Percentiles rank a stretch among this genome's conserved stretches.
phyloP scores from a whole-genome alignment of 139 green algal species.

The Coccomyxa sp. region DNA sequence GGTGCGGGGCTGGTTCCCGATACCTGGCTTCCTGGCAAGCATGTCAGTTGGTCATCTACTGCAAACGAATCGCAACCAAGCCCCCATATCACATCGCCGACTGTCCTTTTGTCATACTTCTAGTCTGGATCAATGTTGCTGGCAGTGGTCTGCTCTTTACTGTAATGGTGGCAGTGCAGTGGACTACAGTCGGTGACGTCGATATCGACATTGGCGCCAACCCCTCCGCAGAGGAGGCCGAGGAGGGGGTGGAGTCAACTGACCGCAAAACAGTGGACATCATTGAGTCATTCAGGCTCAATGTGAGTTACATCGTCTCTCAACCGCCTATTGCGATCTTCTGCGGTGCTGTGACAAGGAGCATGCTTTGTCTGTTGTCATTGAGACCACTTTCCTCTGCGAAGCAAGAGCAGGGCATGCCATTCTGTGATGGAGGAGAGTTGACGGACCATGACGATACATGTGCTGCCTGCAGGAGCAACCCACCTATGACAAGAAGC shows the following conservation, averaged over 20 bases:
- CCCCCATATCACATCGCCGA: neutral
- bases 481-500: slow-evolving; percentile 56
- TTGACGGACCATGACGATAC: neutral
- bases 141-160: neutral
- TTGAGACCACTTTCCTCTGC: neutral
- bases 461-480: slow-evolving; percentile 33
- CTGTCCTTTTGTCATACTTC: neutral
- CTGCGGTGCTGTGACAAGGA: no score
- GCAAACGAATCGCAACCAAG: neutral
- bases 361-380: neutral
- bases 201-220: slow-evolving; percentile 63
- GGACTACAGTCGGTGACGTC: slow-evolving; percentile 37
- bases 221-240: slow-evolving; percentile 50
- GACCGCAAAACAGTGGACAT: slow-evolving; percentile 49
- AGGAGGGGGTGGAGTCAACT: slow-evolving; percentile 39
- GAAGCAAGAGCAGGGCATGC: no score
- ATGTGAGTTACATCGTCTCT: no score
- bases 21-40: neutral
- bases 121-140: neutral
- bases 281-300: slow-evolving; percentile 51
- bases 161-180: slow-evolving; percentile 26
- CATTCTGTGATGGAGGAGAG: neutral
- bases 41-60: neutral
- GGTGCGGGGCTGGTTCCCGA: neutral
- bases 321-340: no score